Base-by-base conservation (phyloP, 2,329 filamentous ascomycete species). In the Xylaria sp. region DNA sequence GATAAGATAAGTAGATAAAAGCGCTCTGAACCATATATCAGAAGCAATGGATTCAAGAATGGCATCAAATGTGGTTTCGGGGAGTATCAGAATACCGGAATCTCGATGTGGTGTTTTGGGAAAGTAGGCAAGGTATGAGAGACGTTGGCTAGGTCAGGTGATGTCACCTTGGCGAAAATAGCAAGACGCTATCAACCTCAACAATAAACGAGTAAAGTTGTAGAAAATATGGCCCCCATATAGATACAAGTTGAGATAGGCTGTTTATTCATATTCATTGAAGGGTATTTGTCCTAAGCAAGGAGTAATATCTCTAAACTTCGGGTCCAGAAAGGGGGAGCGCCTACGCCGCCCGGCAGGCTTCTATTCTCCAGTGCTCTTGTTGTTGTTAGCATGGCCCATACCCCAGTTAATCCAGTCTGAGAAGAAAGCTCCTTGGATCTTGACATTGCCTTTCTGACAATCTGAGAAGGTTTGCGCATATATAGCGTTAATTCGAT, bases 341-440 rank as follows among this genome's bases (percentile, higher is more conserved):
- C 3, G 13, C 6, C 8, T 18, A 10, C 13, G n/a, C 10, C n/a
- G 6, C 33, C 39, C 7, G 0, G 28, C 20, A 15, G 15, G 23
- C 41, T 49, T 59, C 20, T 63, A 66, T 67, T 64, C 67, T 18
- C 39, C 61, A 25, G 46, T 8, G 31, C 54, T 55, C 48, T 57
- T 68, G 56, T 74, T 77, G 56, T 74, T 77, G 7, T 73, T 74
- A 7, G 82, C 82, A 75, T 84, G 81, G 65, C 83, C 86, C 78
- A 86, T 84, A 76, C 86, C 90, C 92, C 92, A 94, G 76, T 93
- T 92, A 72, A 90, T 85, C 90, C 91, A 94, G 70, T 93, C 91
- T 1, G 84, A 84, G 74, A 93, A 92, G 79, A 94, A 91, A 0
- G 84, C 84, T 25, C 86, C 84, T 79, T 91, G 89, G 56, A 92